phyloP scores from a whole-genome alignment of 1,139 yeast species.

The Lizanozyma gosingica region DNA sequence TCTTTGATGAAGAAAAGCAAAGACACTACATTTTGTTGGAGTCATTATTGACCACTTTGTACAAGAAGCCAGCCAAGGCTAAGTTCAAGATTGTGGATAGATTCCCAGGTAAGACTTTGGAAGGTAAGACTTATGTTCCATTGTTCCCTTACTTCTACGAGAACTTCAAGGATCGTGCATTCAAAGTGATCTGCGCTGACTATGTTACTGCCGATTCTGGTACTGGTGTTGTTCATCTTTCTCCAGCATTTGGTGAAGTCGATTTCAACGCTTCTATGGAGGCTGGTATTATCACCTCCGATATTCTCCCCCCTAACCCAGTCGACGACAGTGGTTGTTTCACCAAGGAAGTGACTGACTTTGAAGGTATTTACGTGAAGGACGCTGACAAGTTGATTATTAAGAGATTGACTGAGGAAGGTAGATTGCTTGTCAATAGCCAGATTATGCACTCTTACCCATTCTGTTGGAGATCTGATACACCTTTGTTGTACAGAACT shows the following conservation, averaged over 20 bases:
- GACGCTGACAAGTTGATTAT: constrained; percentile 92
- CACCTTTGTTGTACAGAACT: constrained; percentile 90
- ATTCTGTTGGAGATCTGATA: constrained; percentile 99
- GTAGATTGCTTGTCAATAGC: constrained; percentile 63
- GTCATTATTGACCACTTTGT: constrained; percentile 66
- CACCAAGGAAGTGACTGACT: constrained; percentile 65
- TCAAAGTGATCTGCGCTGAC: constrained; percentile 70
- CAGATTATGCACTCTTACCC: constrained; percentile 96
- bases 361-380: constrained; percentile 80
- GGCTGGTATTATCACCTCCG: constrained; percentile 66
- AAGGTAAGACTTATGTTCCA: constrained; percentile 75
- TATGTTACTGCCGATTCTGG: constrained; percentile 93
- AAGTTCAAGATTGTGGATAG: constrained; percentile 77
- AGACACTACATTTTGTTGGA: constrained; percentile 78
- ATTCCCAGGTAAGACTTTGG: constrained; percentile 69
- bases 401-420: constrained; percentile 70
- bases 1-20: constrained; percentile 80
- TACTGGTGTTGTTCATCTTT: constrained; percentile 98
- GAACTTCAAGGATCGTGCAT: constrained; percentile 65
- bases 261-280: constrained; percentile 81
- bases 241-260: constrained; percentile 99
- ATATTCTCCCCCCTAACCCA: constrained; percentile 78
- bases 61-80: constrained; percentile 91
- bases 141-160: constrained; percentile 75
- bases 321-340: constrained; percentile 88